Base-by-base conservation (phyloP, 1,139 yeast genomes). In the Wickerhamiella pararugosa region DNA sequence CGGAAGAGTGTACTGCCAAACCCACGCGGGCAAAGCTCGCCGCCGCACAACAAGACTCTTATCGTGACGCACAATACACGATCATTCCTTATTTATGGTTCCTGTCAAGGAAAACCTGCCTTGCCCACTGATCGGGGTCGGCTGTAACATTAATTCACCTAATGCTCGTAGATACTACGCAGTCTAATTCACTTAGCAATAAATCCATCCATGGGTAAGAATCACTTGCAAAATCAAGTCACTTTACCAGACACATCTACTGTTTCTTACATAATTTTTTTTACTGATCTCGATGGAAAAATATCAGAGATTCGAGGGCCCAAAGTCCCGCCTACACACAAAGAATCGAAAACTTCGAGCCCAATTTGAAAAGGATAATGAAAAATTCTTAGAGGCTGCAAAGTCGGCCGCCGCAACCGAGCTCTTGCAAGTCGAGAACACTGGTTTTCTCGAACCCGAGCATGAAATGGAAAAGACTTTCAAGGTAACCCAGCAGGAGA, bases 361-460 rank as follows among this genome's bases (percentile, higher is more conserved):
- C 10, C 76, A 76, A 26, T 59, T 86, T 53, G 31, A 44, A 27
- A 44, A 48, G 7, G 34, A 32, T n/a, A 94, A 90, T 55, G 69
- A 70, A 41, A 79, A 79, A 52, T 83, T 82, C 59, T 73, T 75
- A 50, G 80, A 79, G 48, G 94, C 95, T 0, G 74, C 83, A 21
- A 66, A 70, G 49, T 72, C 86, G 10, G 95, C 95, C 1, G 83
- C 87, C 25, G 77, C 81, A 6, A 83, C 96, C 0, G 96, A 90
- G 53, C 71, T 83, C 56, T 69, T 92, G 50, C 65, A 86, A 39
- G 83, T 82, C 51, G 96, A 90, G 63, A 79, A 80, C 36, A 73
- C 70, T 3, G 98, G 98, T 39, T 80, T 69, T 53, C 63, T 92
- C 50, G 98, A 90, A 58, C 84, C 95, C 4, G 98, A 92, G 52